phyloP scores from a whole-genome alignment of 2,329 filamentous ascomycete species.

The Chaetomium sp. region DNA sequence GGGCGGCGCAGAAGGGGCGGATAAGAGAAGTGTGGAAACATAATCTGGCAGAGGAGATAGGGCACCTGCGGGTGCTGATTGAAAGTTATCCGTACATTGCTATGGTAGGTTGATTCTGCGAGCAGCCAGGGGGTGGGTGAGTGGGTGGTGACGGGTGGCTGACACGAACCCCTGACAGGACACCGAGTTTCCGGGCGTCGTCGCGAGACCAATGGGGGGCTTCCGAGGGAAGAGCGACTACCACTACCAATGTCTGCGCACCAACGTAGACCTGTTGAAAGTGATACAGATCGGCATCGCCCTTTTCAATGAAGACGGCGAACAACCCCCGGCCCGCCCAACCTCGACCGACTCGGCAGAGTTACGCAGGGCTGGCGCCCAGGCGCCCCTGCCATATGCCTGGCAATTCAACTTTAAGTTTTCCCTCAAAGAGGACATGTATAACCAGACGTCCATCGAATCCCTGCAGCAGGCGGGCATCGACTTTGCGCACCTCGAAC shows the following conservation, averaged over 20 bases:
- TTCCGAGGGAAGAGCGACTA: constrained; percentile 97
- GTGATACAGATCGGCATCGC: constrained; percentile 97
- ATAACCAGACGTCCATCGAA: constrained; percentile 91
- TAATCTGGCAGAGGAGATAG: constrained; percentile 91
- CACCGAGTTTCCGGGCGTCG: constrained; percentile 97
- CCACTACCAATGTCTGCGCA: constrained; percentile 95
- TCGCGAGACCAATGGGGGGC: constrained; percentile 89
- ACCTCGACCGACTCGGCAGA: constrained; percentile 49
- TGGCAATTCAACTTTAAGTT: constrained; percentile 99
- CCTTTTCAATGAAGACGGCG: constrained; percentile 86
- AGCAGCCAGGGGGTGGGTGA: background rate
- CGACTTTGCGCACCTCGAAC: constrained; percentile 80
- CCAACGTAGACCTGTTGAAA: constrained; percentile 95
- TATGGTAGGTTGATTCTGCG: constrained; percentile 68
- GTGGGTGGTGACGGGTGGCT: constrained; percentile 2
- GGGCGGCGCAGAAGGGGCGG: constrained; percentile 64
- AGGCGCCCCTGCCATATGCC: constrained; percentile 72
- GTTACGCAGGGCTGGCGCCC: constrained; percentile 45
- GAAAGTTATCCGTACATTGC: constrained; percentile 94
- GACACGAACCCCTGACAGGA: constrained; percentile 59
- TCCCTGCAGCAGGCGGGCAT: constrained; percentile 90
- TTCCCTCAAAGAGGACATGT: constrained; percentile 94
- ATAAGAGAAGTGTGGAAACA: constrained; percentile 97
- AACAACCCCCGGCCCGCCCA: constrained; percentile 75
- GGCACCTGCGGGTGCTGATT: constrained; percentile 75